Evolutionary conservation across 345 rosid species (phyloP).

Genomic region (Tarenaya hassleriana): DNA sequence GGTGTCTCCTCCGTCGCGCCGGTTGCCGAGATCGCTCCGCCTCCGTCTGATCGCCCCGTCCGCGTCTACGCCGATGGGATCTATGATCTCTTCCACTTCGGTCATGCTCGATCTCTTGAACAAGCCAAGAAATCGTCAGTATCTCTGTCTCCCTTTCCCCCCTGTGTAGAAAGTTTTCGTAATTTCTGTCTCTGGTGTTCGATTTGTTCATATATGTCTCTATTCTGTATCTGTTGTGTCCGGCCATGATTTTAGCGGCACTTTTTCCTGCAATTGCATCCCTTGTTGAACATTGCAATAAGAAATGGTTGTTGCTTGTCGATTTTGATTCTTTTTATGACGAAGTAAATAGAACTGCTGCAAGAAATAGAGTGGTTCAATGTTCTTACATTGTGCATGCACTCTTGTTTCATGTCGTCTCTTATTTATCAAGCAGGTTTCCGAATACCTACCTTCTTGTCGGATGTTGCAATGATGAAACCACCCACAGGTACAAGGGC

Average conservation of each 20-base stretch:
- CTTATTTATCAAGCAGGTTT: constrained; percentile 31
- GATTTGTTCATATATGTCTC: not conserved
- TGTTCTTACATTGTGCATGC: not conserved
- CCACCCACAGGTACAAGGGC: constrained; percentile 49
- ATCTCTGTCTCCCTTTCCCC: not conserved
- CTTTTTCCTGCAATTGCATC: not conserved
- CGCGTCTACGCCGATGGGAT: constrained; percentile 62
- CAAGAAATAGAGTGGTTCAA: not conserved
- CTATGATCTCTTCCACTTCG: constrained; percentile 61
- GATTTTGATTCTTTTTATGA: not conserved
- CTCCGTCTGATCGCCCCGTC: constrained; percentile 26
- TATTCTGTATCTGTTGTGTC: not conserved
- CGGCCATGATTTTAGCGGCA: not conserved
- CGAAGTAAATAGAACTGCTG: not conserved
- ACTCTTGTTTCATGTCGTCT: not conserved
- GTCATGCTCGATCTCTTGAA: constrained; percentile 58
- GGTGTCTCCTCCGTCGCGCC: not conserved
- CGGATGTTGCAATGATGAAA: constrained; percentile 59
- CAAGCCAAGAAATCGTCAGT: constrained; percentile 53
- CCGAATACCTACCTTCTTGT: constrained; percentile 53
- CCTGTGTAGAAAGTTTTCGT: not conserved
- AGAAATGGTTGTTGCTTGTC: not conserved
- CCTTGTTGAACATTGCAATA: not conserved
- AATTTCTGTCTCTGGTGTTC: not conserved
- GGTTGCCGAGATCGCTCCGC: not conserved